Base-by-base conservation (phyloP, 495 filamentous ascomycete genomes). In the Xylaria palmicola region DNA sequence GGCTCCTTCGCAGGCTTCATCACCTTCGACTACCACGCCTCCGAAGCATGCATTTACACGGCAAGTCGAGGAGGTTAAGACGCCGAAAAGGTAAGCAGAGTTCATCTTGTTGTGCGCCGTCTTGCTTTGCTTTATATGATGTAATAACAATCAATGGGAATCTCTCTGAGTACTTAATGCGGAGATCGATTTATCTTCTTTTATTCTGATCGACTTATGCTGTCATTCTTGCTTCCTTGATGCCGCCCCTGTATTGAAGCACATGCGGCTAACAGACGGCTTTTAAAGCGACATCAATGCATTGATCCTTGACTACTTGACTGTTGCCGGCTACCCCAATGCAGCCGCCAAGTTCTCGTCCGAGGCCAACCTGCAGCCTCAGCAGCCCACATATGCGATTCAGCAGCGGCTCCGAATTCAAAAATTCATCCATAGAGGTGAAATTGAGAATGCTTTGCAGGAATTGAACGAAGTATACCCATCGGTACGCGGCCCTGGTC, bases 151-250 rank as follows among this genome's bases (percentile, higher is more conserved):
- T 93, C 93, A 93, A 93, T 98, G 94, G 94, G 95, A 99, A 99
- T 99, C 94, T 99, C 94, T 99, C 94, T 86, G 89, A 98, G 79
- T 89, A 81, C 73, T 79, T 65, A 72, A 77, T 98, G 94, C 86
- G 86, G 94, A 98, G 90, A 93, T 88, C 71, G 81, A 80, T 79
- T 70, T 55, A 64, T 74, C 62, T 65, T 68, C 90, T 90, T 86
- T 85, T 60, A 22, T 76, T 85, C 86, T 91, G 85, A 89, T 65
- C 60, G 26, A 64, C 49, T 51, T 37, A 45, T 66, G 20, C 61
- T 51, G 9, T 48, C 39, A 6, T 41, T 44, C 0, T 8, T 32
- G 8, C n/a, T 52, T 27, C 17, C 4, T 17, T 27, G 22, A n/a
- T 40, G 6, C n/a, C n/a, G n/a, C 36, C 20, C 45, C n/a, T 29